Conservation (phyloP, 352 stramenopile species). For the Phytopythium litorale region DNA sequence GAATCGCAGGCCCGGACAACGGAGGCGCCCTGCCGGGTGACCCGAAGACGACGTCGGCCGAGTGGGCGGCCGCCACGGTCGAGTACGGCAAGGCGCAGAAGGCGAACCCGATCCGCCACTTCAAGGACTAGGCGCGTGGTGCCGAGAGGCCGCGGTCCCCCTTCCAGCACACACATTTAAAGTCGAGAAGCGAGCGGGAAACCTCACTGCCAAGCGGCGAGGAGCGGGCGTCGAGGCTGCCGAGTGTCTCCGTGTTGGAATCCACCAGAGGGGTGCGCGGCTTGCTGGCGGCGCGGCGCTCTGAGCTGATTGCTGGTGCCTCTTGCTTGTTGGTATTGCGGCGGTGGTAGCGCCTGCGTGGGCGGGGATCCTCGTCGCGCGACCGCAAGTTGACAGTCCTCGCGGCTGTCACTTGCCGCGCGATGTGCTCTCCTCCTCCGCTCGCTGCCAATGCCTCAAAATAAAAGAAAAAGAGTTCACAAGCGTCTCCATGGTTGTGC, state of each 20-base stretch:
- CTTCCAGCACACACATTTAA: constrained; percentile 16
- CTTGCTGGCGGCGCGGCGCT: neutral
- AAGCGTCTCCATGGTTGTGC: neutral
- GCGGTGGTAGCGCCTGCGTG: neutral
- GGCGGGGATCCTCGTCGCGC: neutral
- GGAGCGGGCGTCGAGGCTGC: neutral
- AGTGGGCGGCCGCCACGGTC: constrained; percentile 70
- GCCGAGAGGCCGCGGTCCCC: constrained; percentile 9
- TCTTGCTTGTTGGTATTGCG: constrained; percentile 1
- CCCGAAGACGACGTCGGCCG: constrained; percentile 70
- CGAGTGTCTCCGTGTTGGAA: neutral
- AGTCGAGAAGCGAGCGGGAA: constrained; percentile 19
- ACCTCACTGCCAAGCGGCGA: neutral
- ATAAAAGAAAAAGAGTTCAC: neutral
- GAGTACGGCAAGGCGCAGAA: constrained; percentile 81
- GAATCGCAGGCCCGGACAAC: constrained; percentile 48
- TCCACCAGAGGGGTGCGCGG: neutral
- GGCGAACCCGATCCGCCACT: constrained; percentile 81
- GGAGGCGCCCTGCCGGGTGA: constrained; percentile 42
- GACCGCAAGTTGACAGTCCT: neutral
- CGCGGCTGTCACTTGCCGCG: neutral
- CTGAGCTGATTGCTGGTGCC: neutral
- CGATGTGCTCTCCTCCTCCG: neutral
- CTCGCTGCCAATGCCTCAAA: neutral
- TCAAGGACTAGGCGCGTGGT: constrained; percentile 59